These are phyloP conservation scores for Haplosporangium sp. DNA, from an alignment of 371 early-diverging fungal genomes.

Conservation along the genomic window DNA sequence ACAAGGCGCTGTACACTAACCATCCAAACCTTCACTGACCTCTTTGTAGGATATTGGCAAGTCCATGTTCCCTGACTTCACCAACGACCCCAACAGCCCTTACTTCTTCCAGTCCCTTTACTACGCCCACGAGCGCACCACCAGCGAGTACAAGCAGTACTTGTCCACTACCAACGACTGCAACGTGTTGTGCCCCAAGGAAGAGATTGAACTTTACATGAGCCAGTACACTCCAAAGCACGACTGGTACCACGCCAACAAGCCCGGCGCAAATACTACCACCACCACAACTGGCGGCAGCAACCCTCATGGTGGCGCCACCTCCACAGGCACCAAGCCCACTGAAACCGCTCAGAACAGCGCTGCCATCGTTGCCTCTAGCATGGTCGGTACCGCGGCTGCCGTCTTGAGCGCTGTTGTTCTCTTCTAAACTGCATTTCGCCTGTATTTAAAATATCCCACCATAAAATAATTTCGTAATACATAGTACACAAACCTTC, in stretches of 20 bases:
- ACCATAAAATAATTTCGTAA: not conserved
- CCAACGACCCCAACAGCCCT: slow-evolving; percentile 14
- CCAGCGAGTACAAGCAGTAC: slow-evolving; percentile 11
- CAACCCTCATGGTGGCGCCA: not conserved
- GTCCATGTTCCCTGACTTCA: slow-evolving; percentile 8
- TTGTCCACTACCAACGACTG: slow-evolving; percentile 19
- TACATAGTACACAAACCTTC: not conserved
- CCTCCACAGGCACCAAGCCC: slow-evolving; percentile 24
- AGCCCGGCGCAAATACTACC: slow-evolving; percentile 7
- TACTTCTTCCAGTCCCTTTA: slow-evolving; percentile 18
- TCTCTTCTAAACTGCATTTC: slow-evolving; percentile 5
- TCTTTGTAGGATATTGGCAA: slow-evolving; percentile 13
- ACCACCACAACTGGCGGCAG: slow-evolving; percentile 10
- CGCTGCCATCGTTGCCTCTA: not conserved
- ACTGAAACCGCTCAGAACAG: slow-evolving; percentile 1
- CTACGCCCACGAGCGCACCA: slow-evolving; percentile 11
- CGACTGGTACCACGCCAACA: slow-evolving; percentile 28
- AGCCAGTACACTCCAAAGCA: slow-evolving; percentile 36
- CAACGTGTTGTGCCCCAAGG: slow-evolving; percentile 1
- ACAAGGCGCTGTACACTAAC: no score
- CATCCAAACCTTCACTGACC: not conserved
- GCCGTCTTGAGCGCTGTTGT: slow-evolving; percentile 11
- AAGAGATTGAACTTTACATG: slow-evolving; percentile 12
- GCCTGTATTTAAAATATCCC: not conserved
- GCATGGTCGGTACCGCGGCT: slow-evolving; percentile 6